Base-by-base conservation (phyloP, 2,329 filamentous ascomycete genomes). In the Xylaria arbuscula region DNA sequence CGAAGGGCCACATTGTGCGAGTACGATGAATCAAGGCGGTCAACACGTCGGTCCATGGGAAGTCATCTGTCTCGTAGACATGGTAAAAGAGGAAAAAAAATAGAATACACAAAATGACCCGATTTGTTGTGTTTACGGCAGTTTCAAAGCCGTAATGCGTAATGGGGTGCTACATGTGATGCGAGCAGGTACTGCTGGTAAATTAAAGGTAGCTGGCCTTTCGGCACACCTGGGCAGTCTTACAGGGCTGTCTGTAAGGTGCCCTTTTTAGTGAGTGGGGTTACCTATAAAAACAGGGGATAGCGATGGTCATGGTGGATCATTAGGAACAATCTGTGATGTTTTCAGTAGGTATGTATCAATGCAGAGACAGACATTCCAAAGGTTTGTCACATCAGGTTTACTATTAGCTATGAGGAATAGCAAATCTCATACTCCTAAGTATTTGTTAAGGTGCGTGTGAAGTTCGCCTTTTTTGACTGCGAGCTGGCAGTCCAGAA, bases 1-100 rank as follows among this genome's bases (percentile, higher is more conserved):
- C 68, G 65, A 53, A 60, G 69, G 66, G 68, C 74, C 73, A 72
- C 74, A 76, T 76, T 69, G 66, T 71, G 72, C 57, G 59, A 69
- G 56, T 64, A 36, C 34, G 51, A 45, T 55, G 50, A 28, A 45
- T 65, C 50, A 54, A 62, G 50, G 47, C 63, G 72, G 70, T 60
- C 54, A 65, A 65, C 65, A 65, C 68, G 47, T 67, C 57, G 64
- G 71, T 73, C 75, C 75, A 76, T 76, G 64, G 55, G 69, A 45
- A 58, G 47, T 58, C 40, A 13, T 34, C 63, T 65, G 59, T 66
- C 62, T 55, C 58, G 57, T 40, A 42, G 56, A 50, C 45, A 59
- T 53, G 48, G n/a, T 28, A 13, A 24, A 10, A 19, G 22, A 36
- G 17, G 36, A 17, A 38, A n/a, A 10, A 34, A 45, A 38, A 42